Evolutionary conservation across 1,284 basidiomycete genomes (phyloP).

Genomic region (Apiotrichum gamsii): DNA sequence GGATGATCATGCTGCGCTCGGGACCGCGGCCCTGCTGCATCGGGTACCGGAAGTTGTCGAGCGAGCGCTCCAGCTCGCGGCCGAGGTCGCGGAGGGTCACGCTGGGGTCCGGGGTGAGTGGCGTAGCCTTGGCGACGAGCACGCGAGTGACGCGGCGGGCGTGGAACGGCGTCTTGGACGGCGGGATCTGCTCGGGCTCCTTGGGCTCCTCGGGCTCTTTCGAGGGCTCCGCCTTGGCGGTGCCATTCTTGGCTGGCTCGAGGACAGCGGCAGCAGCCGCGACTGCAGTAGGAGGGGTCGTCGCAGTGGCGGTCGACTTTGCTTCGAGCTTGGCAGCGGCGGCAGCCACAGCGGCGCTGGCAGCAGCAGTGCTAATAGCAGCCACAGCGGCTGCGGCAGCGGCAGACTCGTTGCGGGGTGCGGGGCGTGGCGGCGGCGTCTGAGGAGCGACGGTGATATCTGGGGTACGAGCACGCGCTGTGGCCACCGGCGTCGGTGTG

Average conservation of each 20-base stretch:
- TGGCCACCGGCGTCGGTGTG: too few relatives aligned
- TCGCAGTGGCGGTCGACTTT: background rate
- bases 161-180: slow-evolving; percentile 14
- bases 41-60: slow-evolving; percentile 30
- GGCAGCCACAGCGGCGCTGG: too few relatives aligned
- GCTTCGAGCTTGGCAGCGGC: too few relatives aligned
- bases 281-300: background rate
- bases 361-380: too few relatives aligned
- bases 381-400: too few relatives aligned
- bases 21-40: slow-evolving; percentile 27
- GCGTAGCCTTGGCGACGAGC: slow-evolving; percentile 7
- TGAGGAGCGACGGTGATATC: too few relatives aligned
- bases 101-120: slow-evolving; percentile 24
- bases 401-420: too few relatives aligned
- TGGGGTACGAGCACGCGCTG: too few relatives aligned
- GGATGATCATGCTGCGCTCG: slow-evolving; percentile 41
- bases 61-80: slow-evolving; percentile 28
- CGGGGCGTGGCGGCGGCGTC: too few relatives aligned
- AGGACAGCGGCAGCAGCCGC: slow-evolving; percentile 1
- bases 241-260: too few relatives aligned
- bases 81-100: slow-evolving; percentile 20
- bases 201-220: slow-evolving; percentile 11
- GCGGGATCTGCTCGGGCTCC: slow-evolving; percentile 9
- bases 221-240: slow-evolving; percentile 9
- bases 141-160: slow-evolving; percentile 5